Conservation (phyloP, 2,329 filamentous ascomycete species). For the Nothophaeocryptopus gaeumannii region DNA sequence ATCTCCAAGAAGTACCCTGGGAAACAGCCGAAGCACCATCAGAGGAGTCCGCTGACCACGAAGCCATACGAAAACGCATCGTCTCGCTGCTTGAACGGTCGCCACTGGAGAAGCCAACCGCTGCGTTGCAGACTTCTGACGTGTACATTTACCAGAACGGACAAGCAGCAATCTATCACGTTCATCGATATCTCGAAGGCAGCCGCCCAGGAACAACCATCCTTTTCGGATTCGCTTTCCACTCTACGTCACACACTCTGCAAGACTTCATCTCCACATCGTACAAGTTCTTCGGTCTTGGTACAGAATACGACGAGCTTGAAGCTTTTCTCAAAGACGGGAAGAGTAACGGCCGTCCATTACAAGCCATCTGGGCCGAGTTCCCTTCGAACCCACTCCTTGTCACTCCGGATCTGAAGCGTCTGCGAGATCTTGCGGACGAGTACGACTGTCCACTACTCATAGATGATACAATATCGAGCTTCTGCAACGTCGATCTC, state of each 20-base stretch:
- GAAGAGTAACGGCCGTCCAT: slow-evolving; percentile 56
- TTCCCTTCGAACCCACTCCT: slow-evolving; percentile 88
- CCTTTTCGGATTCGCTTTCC: slow-evolving; percentile 87
- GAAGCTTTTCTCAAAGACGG: slow-evolving; percentile 63
- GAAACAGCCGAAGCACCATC: too few species aligned
- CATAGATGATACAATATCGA: slow-evolving; percentile 90
- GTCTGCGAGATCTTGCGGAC: slow-evolving; percentile 73
- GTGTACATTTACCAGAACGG: slow-evolving; percentile 82
- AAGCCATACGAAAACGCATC: not conserved
- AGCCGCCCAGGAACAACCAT: slow-evolving; percentile 68
- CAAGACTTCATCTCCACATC: slow-evolving; percentile 81
- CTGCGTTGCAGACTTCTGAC: slow-evolving; percentile 69
- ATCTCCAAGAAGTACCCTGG: not conserved
- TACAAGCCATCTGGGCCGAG: slow-evolving; percentile 82
- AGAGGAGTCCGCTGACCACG: not conserved
- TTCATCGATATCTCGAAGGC: slow-evolving; percentile 69
- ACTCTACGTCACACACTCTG: slow-evolving; percentile 87
- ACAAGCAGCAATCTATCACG: slow-evolving; percentile 89
- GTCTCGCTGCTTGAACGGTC: not conserved
- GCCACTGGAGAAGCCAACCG: not conserved
- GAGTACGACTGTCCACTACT: slow-evolving; percentile 81
- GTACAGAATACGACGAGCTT: slow-evolving; percentile 77
- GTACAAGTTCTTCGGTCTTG: slow-evolving; percentile 78
- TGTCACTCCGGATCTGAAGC: slow-evolving; percentile 71
- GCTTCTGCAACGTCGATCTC: slow-evolving; percentile 89